Evolutionary conservation across 805 yeast species (phyloP).

Genomic region (Saccharomycopsis fibuligera): DNA sequence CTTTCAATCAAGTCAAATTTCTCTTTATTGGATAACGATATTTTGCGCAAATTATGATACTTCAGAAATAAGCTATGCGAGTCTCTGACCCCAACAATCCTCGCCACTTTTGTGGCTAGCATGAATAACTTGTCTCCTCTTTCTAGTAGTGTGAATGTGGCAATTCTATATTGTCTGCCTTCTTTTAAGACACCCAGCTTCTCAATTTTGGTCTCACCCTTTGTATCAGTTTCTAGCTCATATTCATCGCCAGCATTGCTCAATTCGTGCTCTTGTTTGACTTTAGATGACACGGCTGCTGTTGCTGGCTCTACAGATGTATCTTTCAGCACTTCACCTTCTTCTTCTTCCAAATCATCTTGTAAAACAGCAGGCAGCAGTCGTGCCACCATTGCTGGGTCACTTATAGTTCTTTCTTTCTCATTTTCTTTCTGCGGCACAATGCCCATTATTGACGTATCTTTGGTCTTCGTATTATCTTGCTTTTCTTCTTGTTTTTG

Average conservation of each 20-base stretch:
- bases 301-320: slow-evolving; percentile 24
- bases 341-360: slow-evolving; percentile 28
- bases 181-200: slow-evolving; percentile 50
- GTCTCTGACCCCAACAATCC: slow-evolving; percentile 85
- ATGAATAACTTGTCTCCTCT: slow-evolving; percentile 70
- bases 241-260: slow-evolving; percentile 60
- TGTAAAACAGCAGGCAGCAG: slow-evolving; percentile 22
- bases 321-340: slow-evolving; percentile 22
- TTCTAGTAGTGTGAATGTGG: slow-evolving; percentile 51
- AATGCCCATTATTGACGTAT: slow-evolving; percentile 25
- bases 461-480: background rate
- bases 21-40: slow-evolving; percentile 67
- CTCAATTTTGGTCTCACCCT: slow-evolving; percentile 59
- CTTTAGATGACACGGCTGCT: slow-evolving; percentile 21
- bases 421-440: slow-evolving; percentile 29
- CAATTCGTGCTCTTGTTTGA: background rate
- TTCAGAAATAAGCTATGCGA: slow-evolving; percentile 70
- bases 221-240: slow-evolving; percentile 54
- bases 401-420: no score
- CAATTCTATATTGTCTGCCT: slow-evolving; percentile 61
- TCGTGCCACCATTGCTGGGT: no score
- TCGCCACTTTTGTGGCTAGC: slow-evolving; percentile 94
- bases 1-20: slow-evolving; percentile 78
- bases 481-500: background rate
- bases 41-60: slow-evolving; percentile 62